Conservation (phyloP, 78 protist genomes). For the Ministeria vibrans region DNA sequence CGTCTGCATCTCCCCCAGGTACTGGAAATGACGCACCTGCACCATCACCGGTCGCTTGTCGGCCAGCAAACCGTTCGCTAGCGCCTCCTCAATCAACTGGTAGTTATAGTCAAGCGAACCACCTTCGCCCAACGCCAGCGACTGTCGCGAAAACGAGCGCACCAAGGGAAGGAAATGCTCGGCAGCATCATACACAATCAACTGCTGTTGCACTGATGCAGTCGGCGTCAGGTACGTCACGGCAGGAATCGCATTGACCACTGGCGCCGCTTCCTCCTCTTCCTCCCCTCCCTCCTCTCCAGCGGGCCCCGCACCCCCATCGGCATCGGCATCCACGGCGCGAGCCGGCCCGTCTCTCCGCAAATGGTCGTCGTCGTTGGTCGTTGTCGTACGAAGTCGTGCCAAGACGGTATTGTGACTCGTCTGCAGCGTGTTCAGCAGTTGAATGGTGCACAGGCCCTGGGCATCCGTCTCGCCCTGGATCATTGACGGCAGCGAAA, state of each 20-base stretch:
- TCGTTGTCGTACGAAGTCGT: not conserved
- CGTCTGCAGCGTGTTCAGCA: not conserved
- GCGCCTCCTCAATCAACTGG: not conserved
- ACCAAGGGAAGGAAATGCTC: conserved; percentile 10
- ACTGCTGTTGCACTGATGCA: not conserved
- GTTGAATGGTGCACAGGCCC: conserved; percentile 24
- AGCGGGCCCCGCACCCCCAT: not conserved
- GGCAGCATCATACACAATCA: not conserved
- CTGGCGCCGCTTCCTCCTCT: not conserved
- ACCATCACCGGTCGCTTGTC: not conserved
- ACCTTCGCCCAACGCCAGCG: not conserved
- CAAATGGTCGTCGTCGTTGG: not conserved
- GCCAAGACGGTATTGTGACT: conserved; percentile 12
- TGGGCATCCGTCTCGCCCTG: conserved; percentile 15
- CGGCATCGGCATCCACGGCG: not conserved
- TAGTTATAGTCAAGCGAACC: not conserved
- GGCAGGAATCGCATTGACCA: not conserved
- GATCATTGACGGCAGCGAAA: conserved; percentile 8
- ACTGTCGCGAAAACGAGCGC: not conserved
- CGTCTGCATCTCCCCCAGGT: not conserved
- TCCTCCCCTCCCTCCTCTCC: not conserved
- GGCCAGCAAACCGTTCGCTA: not conserved
- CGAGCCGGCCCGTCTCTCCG: not conserved
- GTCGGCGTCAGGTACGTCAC: conserved; percentile 1
- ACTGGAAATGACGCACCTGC: conserved; percentile 13